Evolutionary conservation across 2,329 filamentous ascomycete genomes (phyloP).

Genomic region (Paraphaeosphaeria sporulosa): DNA sequence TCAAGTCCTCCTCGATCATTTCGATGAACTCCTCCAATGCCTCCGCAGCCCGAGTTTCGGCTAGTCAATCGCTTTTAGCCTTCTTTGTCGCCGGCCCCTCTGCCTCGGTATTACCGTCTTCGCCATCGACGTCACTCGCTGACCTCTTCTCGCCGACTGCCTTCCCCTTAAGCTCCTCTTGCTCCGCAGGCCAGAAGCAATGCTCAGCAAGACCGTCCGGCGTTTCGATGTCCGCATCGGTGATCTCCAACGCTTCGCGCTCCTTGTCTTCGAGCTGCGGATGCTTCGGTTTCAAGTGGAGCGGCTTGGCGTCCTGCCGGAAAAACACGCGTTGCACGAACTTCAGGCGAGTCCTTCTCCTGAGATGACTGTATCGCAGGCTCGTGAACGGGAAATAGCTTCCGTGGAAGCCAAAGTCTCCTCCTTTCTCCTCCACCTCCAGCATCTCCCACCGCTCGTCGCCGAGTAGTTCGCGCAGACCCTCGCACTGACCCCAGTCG

Average conservation of each 20-base stretch:
- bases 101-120: not conserved
- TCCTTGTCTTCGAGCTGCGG: constrained; percentile 23
- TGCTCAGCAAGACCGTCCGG: constrained; percentile 23
- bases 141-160: constrained; percentile 21
- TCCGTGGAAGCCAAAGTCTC: constrained; percentile 25
- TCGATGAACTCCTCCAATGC: not conserved
- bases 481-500: constrained; percentile 38
- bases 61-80: constrained; percentile 18
- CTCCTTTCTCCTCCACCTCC: constrained; percentile 33
- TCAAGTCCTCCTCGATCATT: not conserved
- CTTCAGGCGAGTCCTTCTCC: constrained; percentile 30
- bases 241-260: constrained; percentile 35
- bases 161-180: constrained; percentile 12
- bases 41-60: constrained; percentile 1
- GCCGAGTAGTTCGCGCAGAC: constrained; percentile 28
- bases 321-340: constrained; percentile 48
- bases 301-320: constrained; percentile 30
- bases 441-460: constrained; percentile 44
- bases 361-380: constrained; percentile 26
- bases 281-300: constrained; percentile 19
- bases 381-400: constrained; percentile 28
- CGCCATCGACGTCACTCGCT: constrained; percentile 3
- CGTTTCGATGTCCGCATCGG: constrained; percentile 27
- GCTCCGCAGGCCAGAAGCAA: constrained; percentile 35
- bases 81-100: constrained; percentile 15